Evolutionary conservation across 2,329 filamentous ascomycete genomes (phyloP).

Genomic region (Didymella keratinophila): DNA sequence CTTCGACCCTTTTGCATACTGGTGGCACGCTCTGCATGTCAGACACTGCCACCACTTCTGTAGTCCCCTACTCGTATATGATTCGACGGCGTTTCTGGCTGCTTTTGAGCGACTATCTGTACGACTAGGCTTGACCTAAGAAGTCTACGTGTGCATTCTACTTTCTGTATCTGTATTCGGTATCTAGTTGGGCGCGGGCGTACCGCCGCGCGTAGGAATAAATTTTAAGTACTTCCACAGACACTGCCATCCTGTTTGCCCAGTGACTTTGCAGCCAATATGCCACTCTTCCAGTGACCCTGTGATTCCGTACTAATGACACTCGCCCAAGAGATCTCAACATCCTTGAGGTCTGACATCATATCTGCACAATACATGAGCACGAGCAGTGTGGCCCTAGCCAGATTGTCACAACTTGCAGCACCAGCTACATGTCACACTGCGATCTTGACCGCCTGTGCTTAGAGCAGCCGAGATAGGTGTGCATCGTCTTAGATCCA

Average conservation of each 20-base stretch:
- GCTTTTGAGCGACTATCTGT: constrained; percentile 29
- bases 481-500: neutral
- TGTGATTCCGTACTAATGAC: neutral
- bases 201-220: constrained; percentile 25
- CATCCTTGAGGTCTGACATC: constrained; percentile 9
- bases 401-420: neutral
- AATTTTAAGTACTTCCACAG: constrained; percentile 28
- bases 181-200: constrained; percentile 34
- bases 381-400: constrained; percentile 5
- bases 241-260: neutral
- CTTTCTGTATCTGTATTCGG: constrained; percentile 47
- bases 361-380: constrained; percentile 2
- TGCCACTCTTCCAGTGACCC: neutral
- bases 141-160: constrained; percentile 36
- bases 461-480: neutral
- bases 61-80: constrained; percentile 34
- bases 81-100: constrained; percentile 34
- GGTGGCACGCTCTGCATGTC: constrained; percentile 4
- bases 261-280: neutral
- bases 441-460: neutral
- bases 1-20: constrained; percentile 28
- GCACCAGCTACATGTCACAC: neutral
- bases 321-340: neutral
- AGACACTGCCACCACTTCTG: constrained; percentile 17
- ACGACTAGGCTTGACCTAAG: constrained; percentile 25